Base-by-base conservation (phyloP, 2,329 filamentous ascomycete genomes). In the Colletotrichum musicola region DNA sequence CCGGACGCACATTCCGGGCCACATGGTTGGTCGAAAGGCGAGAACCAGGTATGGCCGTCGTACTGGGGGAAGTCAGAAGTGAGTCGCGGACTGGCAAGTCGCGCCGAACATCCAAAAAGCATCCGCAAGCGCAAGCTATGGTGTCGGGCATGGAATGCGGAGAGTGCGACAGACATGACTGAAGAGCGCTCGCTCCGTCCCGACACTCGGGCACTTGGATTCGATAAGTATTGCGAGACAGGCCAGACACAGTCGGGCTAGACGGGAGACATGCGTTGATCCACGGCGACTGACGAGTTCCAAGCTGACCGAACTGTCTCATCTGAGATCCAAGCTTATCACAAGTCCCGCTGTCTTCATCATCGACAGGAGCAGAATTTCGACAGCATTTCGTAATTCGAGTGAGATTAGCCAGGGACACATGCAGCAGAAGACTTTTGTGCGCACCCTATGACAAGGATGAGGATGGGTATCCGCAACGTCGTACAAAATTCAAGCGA, bases 191-290 rank as follows among this genome's bases (percentile, higher is more conserved):
- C 46, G 20, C 18, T 5, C 55, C 62, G 55, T 68, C 66, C 62
- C 66, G 62, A 68, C 55, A 61, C 25, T 68, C 66, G 22, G 66
- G 66, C 55, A 56, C 62, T 30, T 55, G 66, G 62, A 54, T 56
- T 51, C 56, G 55, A 66, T 20, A 61, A 30, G 22, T n/a, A 44
- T 35, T 30, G 20, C 55, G 27, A 65, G 55, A 60, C 55, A 47
- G 46, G 16, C 20, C 55, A 68, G 66, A 62, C 66, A 61, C 62
- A 57, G 42, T 60, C 42, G 55, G 35, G 27, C 50, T 56, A 25
- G 47, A 44, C 50, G 25, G 53, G 50, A 68, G 65, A 68, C 65
- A 68, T 59, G 27, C 35, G 62, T 68, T 68, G 42, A 44, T 53
- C 51, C 50, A 50, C 42, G 50, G 44, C 42, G 47, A 61, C 46